Base-by-base conservation (phyloP, 2,329 filamentous ascomycete genomes). In the Fusarium algeriense region DNA sequence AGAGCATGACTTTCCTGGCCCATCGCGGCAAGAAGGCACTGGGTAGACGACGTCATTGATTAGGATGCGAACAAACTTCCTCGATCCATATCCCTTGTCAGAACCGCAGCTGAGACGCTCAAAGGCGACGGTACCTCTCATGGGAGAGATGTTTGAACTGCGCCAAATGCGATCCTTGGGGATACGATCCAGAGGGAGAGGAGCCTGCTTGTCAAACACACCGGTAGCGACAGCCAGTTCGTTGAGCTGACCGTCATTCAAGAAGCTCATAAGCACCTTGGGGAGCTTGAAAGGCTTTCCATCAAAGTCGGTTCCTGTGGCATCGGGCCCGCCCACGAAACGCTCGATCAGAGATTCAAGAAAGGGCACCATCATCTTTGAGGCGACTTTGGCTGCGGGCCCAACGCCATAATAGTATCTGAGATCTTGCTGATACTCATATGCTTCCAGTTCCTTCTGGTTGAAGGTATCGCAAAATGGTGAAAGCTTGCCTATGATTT, bases 401-500 rank as follows among this genome's bases (percentile, higher is more conserved):
- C 90, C 90, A 3, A 85, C 83, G 14, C 89, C 89, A 73, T 92
- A 91, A 80, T 88, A 92, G 78, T 93, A 93, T 34, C 89, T 86
- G 41, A 93, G 80, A 74, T 92, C 90, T 70, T 92, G 89, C 3
- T 85, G 83, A 77, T 92, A 93, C 73, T 92, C 89, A 70, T 92
- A 92, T 71, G 87, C 80, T 34, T 85, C 81, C 59, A 91, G 83
- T 77, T 93, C 91, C 5, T 88, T 82, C 37, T 90, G 82, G 6
- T 86, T 89, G 73, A 91, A 90, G 19, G 91, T 82, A 54, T 82
- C 81, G 76, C 91, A 92, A 82, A 88, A 92, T 0, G 89, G 88
- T 7, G 88, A 91, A 7, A 88, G 78, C 4, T 80, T 81, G 2
- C 90, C 90, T 0, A 84, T 88, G 69, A 92, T 91, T 73, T 92